Evolutionary conservation across 75 land plant species (phyloP).

Genomic region (Picea glauca): DNA sequence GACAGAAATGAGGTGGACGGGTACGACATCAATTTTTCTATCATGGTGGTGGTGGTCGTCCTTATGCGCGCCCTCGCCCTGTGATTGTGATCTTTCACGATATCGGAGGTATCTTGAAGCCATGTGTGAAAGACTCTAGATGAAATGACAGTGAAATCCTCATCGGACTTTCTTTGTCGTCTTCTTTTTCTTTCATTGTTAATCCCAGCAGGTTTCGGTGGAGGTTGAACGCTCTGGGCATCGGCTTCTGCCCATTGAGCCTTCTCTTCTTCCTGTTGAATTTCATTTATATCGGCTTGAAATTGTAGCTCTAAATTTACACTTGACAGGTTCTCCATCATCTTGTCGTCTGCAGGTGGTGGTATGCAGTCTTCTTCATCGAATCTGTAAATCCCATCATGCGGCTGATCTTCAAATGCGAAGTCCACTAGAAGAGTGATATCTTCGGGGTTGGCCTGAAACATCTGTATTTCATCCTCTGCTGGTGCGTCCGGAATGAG

Average conservation of each 20-base stretch:
- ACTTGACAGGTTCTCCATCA: neutral
- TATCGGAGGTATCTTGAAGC: conserved; percentile 59
- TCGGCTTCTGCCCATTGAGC: neutral
- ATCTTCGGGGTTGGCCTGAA: conserved; percentile 42
- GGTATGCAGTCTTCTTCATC: conserved; percentile 1
- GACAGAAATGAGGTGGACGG: conserved; percentile 25
- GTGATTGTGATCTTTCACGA: conserved; percentile 15
- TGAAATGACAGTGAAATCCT: conserved; percentile 57
- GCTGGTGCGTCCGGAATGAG: neutral
- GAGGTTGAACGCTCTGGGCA: conserved; percentile 14
- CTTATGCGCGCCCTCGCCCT: neutral
- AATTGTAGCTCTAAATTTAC: neutral
- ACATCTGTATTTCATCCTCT: neutral
- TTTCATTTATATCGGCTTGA: neutral
- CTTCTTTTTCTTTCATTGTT: neutral
- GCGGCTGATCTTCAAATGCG: neutral
- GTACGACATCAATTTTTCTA: neutral
- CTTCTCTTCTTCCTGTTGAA: neutral
- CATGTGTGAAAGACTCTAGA: conserved; percentile 54
- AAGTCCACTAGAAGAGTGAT: conserved; percentile 48
- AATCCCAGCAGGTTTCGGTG: neutral
- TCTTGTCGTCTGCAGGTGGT: neutral
- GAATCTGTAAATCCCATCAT: neutral
- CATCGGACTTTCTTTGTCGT: conserved; percentile 18
- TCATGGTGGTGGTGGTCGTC: neutral